Percentiles rank a stretch among this genome's conserved stretches.
Conservation (phyloP, 768 basidiomycete species). For the Imleria badia region DNA sequence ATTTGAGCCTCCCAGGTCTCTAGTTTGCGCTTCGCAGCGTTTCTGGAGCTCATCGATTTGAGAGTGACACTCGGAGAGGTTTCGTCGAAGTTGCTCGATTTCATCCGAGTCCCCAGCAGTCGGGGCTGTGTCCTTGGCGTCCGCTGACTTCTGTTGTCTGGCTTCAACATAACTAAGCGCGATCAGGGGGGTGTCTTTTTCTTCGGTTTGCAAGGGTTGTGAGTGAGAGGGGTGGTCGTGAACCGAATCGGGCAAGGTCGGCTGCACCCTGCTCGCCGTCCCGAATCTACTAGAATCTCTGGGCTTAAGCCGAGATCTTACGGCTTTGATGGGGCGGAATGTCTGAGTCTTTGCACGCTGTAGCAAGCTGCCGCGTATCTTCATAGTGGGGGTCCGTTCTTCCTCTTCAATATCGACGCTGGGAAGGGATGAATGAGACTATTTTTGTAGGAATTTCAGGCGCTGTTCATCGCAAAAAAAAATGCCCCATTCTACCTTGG, state of each 20-base stretch:
- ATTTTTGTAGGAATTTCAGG: background rate
- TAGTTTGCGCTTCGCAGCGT: conserved; percentile 10
- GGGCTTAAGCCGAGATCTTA: background rate
- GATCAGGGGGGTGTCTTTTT: too few species aligned
- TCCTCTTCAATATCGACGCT: background rate
- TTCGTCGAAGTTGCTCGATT: conserved; percentile 1
- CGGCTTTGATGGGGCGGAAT: too few species aligned
- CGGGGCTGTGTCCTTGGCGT: background rate
- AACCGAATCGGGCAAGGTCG: too few species aligned
- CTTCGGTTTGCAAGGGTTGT: background rate
- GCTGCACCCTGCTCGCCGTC: background rate
- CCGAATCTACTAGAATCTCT: too few species aligned
- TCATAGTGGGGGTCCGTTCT: background rate
- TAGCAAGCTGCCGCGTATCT: background rate
- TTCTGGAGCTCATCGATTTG: conserved; percentile 3
- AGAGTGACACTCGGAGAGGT: background rate
- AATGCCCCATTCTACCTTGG: background rate
- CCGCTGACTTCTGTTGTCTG: background rate
- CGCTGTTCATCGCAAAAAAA: background rate
- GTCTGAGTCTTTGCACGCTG: background rate
- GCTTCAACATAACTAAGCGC: too few species aligned
- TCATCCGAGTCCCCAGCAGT: background rate
- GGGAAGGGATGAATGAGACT: background rate
- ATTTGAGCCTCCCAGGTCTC: conserved; percentile 9
- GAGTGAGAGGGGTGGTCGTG: background rate